Evolutionary conservation across 257 asterid species (phyloP), one percentile per base, ranked within the genome.

Genomic region (Solanum medicagineum): DNA sequence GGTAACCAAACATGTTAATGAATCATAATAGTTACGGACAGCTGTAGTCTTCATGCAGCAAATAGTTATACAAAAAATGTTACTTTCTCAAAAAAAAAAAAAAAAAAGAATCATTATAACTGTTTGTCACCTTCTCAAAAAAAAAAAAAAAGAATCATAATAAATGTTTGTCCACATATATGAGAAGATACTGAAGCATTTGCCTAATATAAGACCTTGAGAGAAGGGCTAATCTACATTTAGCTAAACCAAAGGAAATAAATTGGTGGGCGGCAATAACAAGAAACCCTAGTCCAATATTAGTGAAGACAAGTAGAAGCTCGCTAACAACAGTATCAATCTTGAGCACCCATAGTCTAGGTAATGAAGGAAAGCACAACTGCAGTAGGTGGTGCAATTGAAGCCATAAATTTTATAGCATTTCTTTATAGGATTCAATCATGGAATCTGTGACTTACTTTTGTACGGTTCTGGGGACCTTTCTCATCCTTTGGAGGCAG

Each of bases 401-500:
- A 29, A 26, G 83, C 65, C 83, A 53, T 17, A 79, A 26, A 40
- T 79, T 73, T 79, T 26, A 65, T 32, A 79, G n/a, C 65, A 79
- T 53, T 79, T 79, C 83, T 26, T 42, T 29, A 53, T 26, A 79
- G 1, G 49, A 49, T 79, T 53, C 83, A 51, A 79, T 65, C 83
- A 79, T 9, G 19, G 65, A 45, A 79, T 66, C 17, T 26, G 71
- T 40, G 54, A 70, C 88, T 89, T 86, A 96, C 98, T 97, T 94
- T 95, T 53, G 93, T 94, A 83, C 97, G 98, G 87, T 96, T 95
- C 87, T 96, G 98, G 82, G 97, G 98, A 73, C 97, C 98, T 91
- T 95, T 96, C 87, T 95, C 99, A 74, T 96, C 97, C 92, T 94
- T 95, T 40, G 98, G 96, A 83, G 98, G 98, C 91, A 97, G 91